Percentiles rank a stretch among this genome's conserved stretches.
These are phyloP conservation scores for Cairneyella variabilis DNA, from an alignment of 495 filamentous ascomycete genomes.

Conservation along the genomic window DNA sequence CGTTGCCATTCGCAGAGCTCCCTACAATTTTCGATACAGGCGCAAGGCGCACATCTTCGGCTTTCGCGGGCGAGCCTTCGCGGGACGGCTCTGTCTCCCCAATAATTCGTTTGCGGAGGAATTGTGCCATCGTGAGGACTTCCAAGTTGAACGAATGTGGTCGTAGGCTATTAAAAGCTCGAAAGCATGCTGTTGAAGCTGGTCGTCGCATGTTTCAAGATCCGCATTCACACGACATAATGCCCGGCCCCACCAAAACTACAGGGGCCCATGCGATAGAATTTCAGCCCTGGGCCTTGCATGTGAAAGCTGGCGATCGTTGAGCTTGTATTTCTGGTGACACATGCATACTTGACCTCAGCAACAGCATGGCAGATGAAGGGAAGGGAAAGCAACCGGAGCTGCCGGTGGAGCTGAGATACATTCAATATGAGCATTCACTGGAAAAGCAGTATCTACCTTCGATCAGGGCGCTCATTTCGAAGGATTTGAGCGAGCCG, in stretches of 20 bases:
- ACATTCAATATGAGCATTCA: conserved; percentile 75
- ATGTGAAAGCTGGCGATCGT: too few relatives aligned
- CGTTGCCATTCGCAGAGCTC: not conserved
- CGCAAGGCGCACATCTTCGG: conserved; percentile 34
- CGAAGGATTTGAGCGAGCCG: conserved; percentile 94
- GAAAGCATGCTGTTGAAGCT: not conserved
- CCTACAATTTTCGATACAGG: conserved; percentile 30
- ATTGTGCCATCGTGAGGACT: too few relatives aligned
- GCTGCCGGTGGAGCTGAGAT: conserved; percentile 57
- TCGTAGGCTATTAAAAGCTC: too few relatives aligned
- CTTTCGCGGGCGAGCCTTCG: conserved; percentile 41
- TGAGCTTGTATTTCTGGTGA: too few relatives aligned
- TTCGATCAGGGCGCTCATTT: conserved; percentile 88
- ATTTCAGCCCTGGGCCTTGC: too few relatives aligned
- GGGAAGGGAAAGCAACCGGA: not conserved
- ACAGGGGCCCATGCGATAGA: too few relatives aligned
- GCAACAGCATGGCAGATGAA: conserved; percentile 18
- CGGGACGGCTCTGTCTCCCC: conserved; percentile 30
- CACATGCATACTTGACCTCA: too few relatives aligned
- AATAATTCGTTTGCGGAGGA: conserved; percentile 46
- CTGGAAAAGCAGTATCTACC: conserved; percentile 81
- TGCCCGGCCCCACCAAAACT: too few relatives aligned
- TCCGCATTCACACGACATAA: too few relatives aligned
- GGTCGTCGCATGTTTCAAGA: too few relatives aligned
- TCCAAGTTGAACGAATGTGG: too few relatives aligned